Base-by-base conservation (phyloP, 2,329 filamentous ascomycete species). In the Torrubiellomyces zombiae region DNA sequence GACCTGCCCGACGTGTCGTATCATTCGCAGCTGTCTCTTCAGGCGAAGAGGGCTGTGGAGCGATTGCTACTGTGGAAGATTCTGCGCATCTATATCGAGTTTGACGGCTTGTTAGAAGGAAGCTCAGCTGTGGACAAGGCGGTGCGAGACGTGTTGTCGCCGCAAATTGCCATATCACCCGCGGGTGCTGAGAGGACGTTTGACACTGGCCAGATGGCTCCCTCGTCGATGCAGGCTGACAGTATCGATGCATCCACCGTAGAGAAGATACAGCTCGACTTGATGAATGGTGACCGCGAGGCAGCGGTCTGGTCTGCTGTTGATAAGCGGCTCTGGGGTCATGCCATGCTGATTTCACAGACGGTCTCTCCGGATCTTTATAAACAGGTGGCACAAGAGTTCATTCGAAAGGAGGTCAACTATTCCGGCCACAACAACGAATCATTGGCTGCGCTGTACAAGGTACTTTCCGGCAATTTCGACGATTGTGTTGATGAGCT, bases 401-500 rank as follows among this genome's bases (percentile, higher is more conserved):
- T 98, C 42, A 77, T 98, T 11, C 76, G 83, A 37, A 85, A 91
- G 41, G 89, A 98, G 47, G 81, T 98, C 28, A 91, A 89, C 45
- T 75, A 75, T 26, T 58, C 75, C 4, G 73, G 79, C 3, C 71
- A 75, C 27, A 80, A 77, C 38, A 83, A 83, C 26, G 79, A 94
- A 48, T 80, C 86, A 2, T 60, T 98, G 22, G 85, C 86, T 16
- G 82, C 86, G 0, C 55, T 98, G 4, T 98, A 98, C 48, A 82
- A 92, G 43, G 74, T 95, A 1, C 75, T 98, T 32, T 89, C 85
- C 14, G 86, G 89, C 1, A 98, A 94, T 43, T 71, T 77, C 29
- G 85, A 94, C 35, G 89, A 98, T 38, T 91, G 83, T 36, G 75
- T 95, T 10, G 89, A 98, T 46, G 85, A 95, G 48, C 72, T 98